A percentile compares a stretch with the other conserved stretches of the same genome.
Evolutionary conservation across 441 rosid species (phyloP).

Genomic region (Croton laevigatus): DNA sequence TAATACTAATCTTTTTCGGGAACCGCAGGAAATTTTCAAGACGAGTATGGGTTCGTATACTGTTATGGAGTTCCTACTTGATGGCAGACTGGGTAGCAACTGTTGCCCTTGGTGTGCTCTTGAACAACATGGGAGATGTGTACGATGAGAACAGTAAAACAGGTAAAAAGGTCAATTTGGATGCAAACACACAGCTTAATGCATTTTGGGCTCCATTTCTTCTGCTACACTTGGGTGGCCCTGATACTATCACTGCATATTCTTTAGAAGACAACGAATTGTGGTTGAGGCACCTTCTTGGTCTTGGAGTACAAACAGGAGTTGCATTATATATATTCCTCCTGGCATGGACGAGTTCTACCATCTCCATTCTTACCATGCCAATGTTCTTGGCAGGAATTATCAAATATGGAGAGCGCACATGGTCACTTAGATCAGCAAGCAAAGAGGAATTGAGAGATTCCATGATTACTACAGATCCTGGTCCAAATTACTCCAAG

Average conservation of each 20-base stretch:
- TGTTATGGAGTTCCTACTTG: slow-evolving; percentile 38
- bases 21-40: slow-evolving; percentile 26
- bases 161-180: not conserved
- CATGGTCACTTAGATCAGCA: slow-evolving; percentile 28
- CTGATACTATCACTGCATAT: slow-evolving; percentile 37
- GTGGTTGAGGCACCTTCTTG: slow-evolving; percentile 38
- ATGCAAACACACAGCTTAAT: slow-evolving; percentile 16
- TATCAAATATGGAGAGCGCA: slow-evolving; percentile 34
- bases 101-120: slow-evolving; percentile 28
- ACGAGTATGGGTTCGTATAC: not conserved
- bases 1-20: slow-evolving; percentile 26
- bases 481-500: slow-evolving; percentile 21
- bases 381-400: slow-evolving; percentile 28
- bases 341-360: slow-evolving; percentile 16
- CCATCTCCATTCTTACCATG: slow-evolving; percentile 21
- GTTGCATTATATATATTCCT: slow-evolving; percentile 26
- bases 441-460: slow-evolving; percentile 27
- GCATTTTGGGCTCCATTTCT: slow-evolving; percentile 42
- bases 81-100: slow-evolving; percentile 33
- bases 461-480: slow-evolving; percentile 26
- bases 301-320: slow-evolving; percentile 14
- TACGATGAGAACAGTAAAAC: not conserved
- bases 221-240: slow-evolving; percentile 45
- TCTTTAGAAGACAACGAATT: slow-evolving; percentile 45
- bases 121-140: slow-evolving; percentile 16